Evolutionary conservation across 2,329 filamentous ascomycete species (phyloP).

Genomic region (Pyrenophora teres): DNA sequence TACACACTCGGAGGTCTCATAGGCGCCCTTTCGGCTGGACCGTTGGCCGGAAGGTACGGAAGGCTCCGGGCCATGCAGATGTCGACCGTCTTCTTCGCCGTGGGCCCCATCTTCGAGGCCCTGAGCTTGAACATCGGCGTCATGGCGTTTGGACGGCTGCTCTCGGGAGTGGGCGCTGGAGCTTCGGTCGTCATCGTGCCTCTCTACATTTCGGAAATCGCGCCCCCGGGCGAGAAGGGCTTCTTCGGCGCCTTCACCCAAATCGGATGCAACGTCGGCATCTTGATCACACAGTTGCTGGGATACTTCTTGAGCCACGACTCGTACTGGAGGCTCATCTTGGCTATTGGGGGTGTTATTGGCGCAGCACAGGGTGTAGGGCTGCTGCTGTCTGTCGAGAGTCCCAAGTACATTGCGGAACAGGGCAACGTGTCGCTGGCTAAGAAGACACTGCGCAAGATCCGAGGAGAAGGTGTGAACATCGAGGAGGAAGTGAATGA

Average conservation of each 20-base stretch:
- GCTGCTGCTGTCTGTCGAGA: slow-evolving; percentile 76
- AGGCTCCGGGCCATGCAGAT: slow-evolving; percentile 75
- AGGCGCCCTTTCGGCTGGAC: slow-evolving; percentile 80
- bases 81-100: slow-evolving; percentile 75
- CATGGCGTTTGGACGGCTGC: slow-evolving; percentile 73
- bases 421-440: slow-evolving; percentile 66
- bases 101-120: slow-evolving; percentile 78
- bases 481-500: slow-evolving; percentile 73
- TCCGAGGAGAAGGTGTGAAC: slow-evolving; percentile 71
- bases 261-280: slow-evolving; percentile 90
- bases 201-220: slow-evolving; percentile 79
- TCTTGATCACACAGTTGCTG: slow-evolving; percentile 78
- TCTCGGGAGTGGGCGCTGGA: slow-evolving; percentile 84
- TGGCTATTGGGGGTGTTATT: slow-evolving; percentile 73
- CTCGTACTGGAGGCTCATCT: slow-evolving; percentile 79
- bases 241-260: slow-evolving; percentile 86
- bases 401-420: slow-evolving; percentile 81
- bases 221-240: slow-evolving; percentile 70
- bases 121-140: slow-evolving; percentile 68
- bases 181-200: slow-evolving; percentile 91
- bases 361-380: slow-evolving; percentile 70
- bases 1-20: slow-evolving; percentile 88
- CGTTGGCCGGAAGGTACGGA: slow-evolving; percentile 76
- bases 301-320: slow-evolving; percentile 86
- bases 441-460: slow-evolving; percentile 70